phyloP scores from a whole-genome alignment of 106 monocot genomes.

The Chionographis japonica region DNA sequence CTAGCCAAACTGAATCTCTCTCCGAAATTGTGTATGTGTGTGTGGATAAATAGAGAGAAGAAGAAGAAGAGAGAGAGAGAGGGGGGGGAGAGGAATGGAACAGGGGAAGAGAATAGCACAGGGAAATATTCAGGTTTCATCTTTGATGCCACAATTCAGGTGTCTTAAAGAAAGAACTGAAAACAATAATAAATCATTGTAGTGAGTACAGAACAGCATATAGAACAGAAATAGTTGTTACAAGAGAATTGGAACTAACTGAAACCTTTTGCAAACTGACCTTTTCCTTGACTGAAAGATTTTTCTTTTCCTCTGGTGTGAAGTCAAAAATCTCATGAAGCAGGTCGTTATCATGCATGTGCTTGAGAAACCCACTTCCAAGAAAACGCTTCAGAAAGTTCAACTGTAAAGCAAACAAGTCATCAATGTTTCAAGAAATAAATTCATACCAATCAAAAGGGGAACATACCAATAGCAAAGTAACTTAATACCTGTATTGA shows the following conservation, averaged over 20 bases:
- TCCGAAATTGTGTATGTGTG: no score
- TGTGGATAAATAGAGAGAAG: no score
- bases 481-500: constrained; percentile 48
- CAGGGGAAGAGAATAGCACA: no score
- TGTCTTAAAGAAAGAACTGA: no score
- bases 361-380: constrained; percentile 87
- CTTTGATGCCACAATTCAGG: no score
- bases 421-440: background rate
- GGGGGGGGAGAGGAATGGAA: no score
- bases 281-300: constrained; percentile 62
- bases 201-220: no score
- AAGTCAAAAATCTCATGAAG: constrained; percentile 84
- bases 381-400: constrained; percentile 90
- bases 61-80: no score
- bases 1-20: no score
- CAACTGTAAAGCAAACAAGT: constrained; percentile 39
- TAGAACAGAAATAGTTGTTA: background rate
- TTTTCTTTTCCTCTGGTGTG: constrained; percentile 40
- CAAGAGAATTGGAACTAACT: background rate
- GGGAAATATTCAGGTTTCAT: no score
- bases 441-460: background rate
- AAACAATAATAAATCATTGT: no score
- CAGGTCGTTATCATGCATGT: constrained; percentile 76
- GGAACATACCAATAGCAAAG: background rate
- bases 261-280: constrained; percentile 16